Percentiles rank a stretch among this genome's conserved stretches.
phyloP scores from a whole-genome alignment of 352 stramenopile species.

The Pythium grandisporangium region DNA sequence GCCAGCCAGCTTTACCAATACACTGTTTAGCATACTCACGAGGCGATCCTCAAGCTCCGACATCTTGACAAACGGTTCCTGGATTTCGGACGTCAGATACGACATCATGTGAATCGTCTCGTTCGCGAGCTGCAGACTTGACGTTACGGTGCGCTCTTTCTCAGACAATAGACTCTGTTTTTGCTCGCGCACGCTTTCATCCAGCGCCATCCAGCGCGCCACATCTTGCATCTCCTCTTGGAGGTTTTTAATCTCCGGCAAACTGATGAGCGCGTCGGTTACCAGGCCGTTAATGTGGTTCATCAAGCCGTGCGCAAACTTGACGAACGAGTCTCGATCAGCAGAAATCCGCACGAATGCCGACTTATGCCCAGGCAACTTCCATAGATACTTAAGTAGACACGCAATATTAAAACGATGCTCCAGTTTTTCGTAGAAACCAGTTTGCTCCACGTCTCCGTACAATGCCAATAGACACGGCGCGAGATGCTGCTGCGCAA shows the following conservation, averaged over 20 bases:
- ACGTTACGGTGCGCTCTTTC: conserved; percentile 89
- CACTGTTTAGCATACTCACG: conserved; percentile 95
- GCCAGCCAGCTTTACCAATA: conserved; percentile 93
- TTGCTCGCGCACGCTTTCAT: conserved; percentile 88
- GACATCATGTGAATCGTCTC: conserved; percentile 98
- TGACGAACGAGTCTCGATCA: conserved; percentile 92
- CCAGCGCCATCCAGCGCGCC: conserved; percentile 60
- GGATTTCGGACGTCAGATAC: conserved; percentile 93
- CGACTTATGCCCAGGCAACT: conserved; percentile 88
- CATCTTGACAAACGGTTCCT: conserved; percentile 90
- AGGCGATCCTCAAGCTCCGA: conserved; percentile 91
- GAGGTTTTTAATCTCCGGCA: conserved; percentile 92
- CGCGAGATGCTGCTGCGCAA: conserved; percentile 84
- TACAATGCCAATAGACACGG: conserved; percentile 96
- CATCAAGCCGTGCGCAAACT: conserved; percentile 98
- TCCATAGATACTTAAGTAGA: conserved; percentile 97
- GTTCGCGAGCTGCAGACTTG: conserved; percentile 92
- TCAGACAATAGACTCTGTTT: conserved; percentile 81
- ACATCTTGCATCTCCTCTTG: conserved; percentile 89
- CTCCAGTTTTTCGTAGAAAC: conserved; percentile 97
- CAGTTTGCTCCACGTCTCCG: conserved; percentile 97
- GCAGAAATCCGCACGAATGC: conserved; percentile 92
- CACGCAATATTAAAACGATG: conserved; percentile 95
- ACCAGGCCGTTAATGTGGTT: conserved; percentile 99
- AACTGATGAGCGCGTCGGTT: conserved; percentile 92